Evolutionary conservation across 768 basidiomycete genomes (phyloP).

Genomic region (Royoungia palumana): DNA sequence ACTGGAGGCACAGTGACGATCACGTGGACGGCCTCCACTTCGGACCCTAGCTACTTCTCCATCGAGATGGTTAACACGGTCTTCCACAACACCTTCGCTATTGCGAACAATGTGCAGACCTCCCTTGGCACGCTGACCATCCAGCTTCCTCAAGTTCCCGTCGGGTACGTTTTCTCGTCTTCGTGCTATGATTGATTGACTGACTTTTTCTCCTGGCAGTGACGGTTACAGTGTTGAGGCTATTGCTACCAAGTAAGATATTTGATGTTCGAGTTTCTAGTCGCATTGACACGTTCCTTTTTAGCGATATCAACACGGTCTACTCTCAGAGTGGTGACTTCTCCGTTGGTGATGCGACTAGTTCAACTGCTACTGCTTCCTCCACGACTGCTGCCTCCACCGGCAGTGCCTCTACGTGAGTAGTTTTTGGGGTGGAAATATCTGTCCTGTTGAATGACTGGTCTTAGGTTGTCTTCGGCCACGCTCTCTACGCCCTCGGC

Average conservation of each 20-base stretch:
- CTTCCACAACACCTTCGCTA: constrained; percentile 54
- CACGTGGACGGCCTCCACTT: constrained; percentile 41
- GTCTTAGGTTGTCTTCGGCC: neutral
- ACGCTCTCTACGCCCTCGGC: constrained; percentile 1
- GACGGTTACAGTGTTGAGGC: constrained; percentile 48
- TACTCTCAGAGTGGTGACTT: constrained; percentile 42
- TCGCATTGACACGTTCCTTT: neutral
- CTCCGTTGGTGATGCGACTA: constrained; percentile 31
- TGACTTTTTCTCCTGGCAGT: constrained; percentile 26
- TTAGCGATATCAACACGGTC: constrained; percentile 43
- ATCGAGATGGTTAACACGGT: constrained; percentile 44
- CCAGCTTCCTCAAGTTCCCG: constrained; percentile 45
- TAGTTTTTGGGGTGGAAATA: no score
- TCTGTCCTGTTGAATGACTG: neutral
- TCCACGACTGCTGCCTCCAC: constrained; percentile 11
- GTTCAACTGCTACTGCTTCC: constrained; percentile 1
- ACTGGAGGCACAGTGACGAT: constrained; percentile 38
- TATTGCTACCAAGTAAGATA: constrained; percentile 38
- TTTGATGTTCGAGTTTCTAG: neutral
- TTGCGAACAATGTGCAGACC: constrained; percentile 53
- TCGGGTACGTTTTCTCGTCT: constrained; percentile 35
- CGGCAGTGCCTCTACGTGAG: constrained; percentile 10
- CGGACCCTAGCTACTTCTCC: constrained; percentile 43
- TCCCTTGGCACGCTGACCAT: constrained; percentile 34
- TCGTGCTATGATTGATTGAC: neutral